Percentiles rank a stretch among this genome's conserved stretches.
phyloP scores from a whole-genome alignment of 106 monocot genomes.

The Gastrodia elata region DNA sequence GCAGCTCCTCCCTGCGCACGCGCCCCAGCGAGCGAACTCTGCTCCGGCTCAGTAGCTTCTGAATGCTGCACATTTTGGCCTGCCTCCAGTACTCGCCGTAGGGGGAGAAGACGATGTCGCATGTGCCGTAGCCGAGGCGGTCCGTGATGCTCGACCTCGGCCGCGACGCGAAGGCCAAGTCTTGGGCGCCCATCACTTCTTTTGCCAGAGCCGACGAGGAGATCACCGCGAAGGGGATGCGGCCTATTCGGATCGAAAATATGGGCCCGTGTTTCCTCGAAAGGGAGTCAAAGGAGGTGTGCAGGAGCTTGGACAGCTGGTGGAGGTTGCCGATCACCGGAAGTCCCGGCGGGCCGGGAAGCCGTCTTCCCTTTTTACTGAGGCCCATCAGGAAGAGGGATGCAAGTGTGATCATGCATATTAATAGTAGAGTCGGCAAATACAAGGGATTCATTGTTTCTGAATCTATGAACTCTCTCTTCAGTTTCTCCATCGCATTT shows the following conservation, averaged over 20 bases:
- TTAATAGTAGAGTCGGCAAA: too few species aligned
- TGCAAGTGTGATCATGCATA: too few species aligned
- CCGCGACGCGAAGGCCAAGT: conserved; percentile 3
- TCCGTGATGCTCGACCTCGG: neutral
- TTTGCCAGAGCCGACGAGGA: conserved; percentile 10
- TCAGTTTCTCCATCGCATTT: too few species aligned
- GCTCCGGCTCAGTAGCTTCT: conserved; percentile 14
- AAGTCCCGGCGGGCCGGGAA: conserved; percentile 18
- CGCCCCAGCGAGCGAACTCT: conserved; percentile 7
- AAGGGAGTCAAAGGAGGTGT: conserved; percentile 11
- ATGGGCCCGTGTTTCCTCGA: conserved; percentile 14
- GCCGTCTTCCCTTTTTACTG: too few species aligned
- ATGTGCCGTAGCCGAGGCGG: neutral
- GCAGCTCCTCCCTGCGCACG: conserved; percentile 16
- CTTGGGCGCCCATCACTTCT: conserved; percentile 16
- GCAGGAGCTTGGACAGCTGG: conserved; percentile 15
- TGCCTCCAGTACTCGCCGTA: conserved; percentile 27
- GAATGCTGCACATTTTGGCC: conserved; percentile 9
- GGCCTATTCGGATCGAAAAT: conserved; percentile 17
- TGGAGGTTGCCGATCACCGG: conserved; percentile 35
- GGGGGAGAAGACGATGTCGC: conserved; percentile 9
- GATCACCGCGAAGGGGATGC: conserved; percentile 10
- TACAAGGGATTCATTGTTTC: too few species aligned
- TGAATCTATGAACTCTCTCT: too few species aligned
- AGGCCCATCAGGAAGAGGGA: too few species aligned